Base-by-base conservation (phyloP, 2,329 filamentous ascomycete genomes). In the Aaosphaeria arxii region DNA sequence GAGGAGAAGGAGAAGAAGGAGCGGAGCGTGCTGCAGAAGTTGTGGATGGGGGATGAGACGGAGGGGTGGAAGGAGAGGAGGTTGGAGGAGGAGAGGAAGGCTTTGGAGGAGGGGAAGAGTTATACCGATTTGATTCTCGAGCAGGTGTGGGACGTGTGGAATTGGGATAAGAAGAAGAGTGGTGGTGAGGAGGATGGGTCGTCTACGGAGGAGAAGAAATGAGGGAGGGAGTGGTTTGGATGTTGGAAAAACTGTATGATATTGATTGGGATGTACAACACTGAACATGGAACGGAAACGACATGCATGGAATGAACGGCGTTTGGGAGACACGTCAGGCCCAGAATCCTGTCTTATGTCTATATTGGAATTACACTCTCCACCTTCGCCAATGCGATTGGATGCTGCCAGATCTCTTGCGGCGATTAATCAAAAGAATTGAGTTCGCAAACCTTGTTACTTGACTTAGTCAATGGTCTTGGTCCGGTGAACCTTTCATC, bases 101-200 rank as follows among this genome's bases (percentile, higher is more conserved):
- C 64, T 24, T 45, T 67, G 28, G 63, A 65, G 40, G 64, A 70
- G 52, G 69, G 68, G 6, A 74, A 70, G 57, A 66, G 63, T 3
- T 75, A 73, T 60, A 63, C 64, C 11, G 69, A 66, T 50, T 58
- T 76, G 54, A 76, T 76, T 40, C 61, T 70, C 52, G 72, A 73
- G 41, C 73, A 76, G 63, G 70, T 76, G 46, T 75, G 71, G 72
- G 73, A 76, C 41, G 74, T 76, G 45, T 74, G 70, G 71, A 74
- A 69, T 61, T 71, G 71, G 70, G 71, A 71, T 40, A 68, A 70
- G 61, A 67, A 65, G 53, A 62, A 59, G 35, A 55, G 47, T 17
- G 49, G 41, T 5, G 46, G 44, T 24, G 58, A 59, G 40, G 36
- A 40, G 29, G 54, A 58, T 7, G 54, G 9, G 9, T 9, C 9